A percentile compares a stretch with the other conserved stretches of the same genome.
Evolutionary conservation across 176 grass and related monocot species (phyloP).

Genomic region (maize (Zea mays)): Zm-B73-REFERENCE-NAM-5.0 NC_050096.1:175006501-175007000

Average conservation of each 20-base stretch:
- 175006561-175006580: slow-evolving; percentile 24
- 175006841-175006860: too few relatives aligned
- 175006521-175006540: slow-evolving; percentile 22
- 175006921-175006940: too few relatives aligned
- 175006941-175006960: slow-evolving; percentile 39
- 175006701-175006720: too few relatives aligned
- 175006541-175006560: not conserved
- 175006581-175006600: not conserved
- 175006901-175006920: too few relatives aligned
- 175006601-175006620: not conserved
- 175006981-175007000: slow-evolving; percentile 92
- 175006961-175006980: slow-evolving; percentile 93
- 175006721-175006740: too few relatives aligned
- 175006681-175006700: not conserved
- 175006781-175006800: too few relatives aligned
- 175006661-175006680: slow-evolving; percentile 7
- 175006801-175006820: too few relatives aligned
- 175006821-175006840: too few relatives aligned
- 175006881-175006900: too few relatives aligned
- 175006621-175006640: not conserved
- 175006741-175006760: too few relatives aligned
- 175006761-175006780: too few relatives aligned
- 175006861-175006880: too few relatives aligned
- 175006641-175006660: not conserved
- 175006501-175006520: slow-evolving; percentile 20